Conservation (phyloP, 176 grass and related monocot species). For the Carex littledalei region DNA sequence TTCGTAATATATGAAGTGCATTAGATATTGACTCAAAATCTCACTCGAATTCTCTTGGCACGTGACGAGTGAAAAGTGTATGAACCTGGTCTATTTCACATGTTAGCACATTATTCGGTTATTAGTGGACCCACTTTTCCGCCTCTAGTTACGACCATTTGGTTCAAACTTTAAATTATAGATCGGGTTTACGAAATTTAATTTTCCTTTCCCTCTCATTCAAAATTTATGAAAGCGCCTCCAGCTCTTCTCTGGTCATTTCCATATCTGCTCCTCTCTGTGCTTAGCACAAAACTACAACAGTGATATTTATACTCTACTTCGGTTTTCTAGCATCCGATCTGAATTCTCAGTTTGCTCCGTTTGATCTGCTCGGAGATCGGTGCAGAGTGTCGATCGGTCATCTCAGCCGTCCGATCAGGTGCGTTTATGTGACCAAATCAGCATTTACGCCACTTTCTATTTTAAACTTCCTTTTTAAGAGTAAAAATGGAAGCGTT, state of each 20-base stretch:
- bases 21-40: neutral
- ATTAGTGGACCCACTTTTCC: no score
- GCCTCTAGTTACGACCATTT: no score
- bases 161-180: neutral
- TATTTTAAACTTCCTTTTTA: slow-evolving; percentile 18
- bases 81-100: neutral
- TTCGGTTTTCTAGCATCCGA: neutral
- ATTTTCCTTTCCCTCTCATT: neutral
- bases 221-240: slow-evolving; percentile 18
- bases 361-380: neutral
- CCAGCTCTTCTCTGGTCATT: neutral
- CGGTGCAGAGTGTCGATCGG: neutral
- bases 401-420: slow-evolving; percentile 17
- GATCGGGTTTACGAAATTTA: neutral
- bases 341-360: neutral
- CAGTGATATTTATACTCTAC: neutral
- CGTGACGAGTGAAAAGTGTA: neutral
- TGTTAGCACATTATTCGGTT: neutral
- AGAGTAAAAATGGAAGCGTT: neutral
- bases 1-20: neutral
- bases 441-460: slow-evolving; percentile 13
- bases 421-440: neutral
- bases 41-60: neutral
- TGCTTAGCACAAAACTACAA: neutral
- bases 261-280: neutral